Base-by-base conservation (phyloP, 2,329 filamentous ascomycete genomes). In the Botrytis porri region DNA sequence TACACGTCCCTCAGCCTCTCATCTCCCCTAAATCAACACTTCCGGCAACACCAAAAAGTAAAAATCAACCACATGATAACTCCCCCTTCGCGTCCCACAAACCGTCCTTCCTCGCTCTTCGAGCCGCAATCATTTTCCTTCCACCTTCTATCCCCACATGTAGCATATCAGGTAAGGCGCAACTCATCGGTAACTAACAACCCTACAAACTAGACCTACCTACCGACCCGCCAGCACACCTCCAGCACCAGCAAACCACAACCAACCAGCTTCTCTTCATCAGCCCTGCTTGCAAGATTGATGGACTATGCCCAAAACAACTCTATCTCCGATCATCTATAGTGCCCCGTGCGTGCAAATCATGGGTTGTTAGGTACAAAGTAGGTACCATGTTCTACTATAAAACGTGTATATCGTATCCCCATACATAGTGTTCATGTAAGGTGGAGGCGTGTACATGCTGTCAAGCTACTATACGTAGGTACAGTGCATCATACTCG, bases 211-310 rank as follows among this genome's bases (percentile, higher is more conserved):
- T 63, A 59, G 69, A 64, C 41, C 69, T 41, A 70, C 69, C 59
- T 59, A 59, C 69, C 35, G 41, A 70, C 64, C 64, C 65, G 65
- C 69, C 69, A 70, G 54, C 69, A 41, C 69, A 71, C 45, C 60
- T 57, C 43, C n/a, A 51, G 43, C 48, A 10, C 35, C 65, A 59
- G 43, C 61, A 64, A 71, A 41, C 70, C 41, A 71, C 48, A 45
- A 71, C 70, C 70, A 71, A 71, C 45, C 70, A 71, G 54, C 45
- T 54, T 22, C 37, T 48, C 35, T 66, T 66, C 22, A 71, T 66
- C 70, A 71, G 70, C 61, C 61, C 70, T 71, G 70, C 61, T 66
- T 35, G 16, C 69, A 66, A 22, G 37, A 66, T 71, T 57, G 37
- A 59, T 37, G 43, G n/a, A 43, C 61, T 66, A 57, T 57, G 5